A percentile compares a stretch with the other conserved stretches of the same genome.
Conservation (phyloP, 805 yeast genomes). For the Candida golubevii region DNA sequence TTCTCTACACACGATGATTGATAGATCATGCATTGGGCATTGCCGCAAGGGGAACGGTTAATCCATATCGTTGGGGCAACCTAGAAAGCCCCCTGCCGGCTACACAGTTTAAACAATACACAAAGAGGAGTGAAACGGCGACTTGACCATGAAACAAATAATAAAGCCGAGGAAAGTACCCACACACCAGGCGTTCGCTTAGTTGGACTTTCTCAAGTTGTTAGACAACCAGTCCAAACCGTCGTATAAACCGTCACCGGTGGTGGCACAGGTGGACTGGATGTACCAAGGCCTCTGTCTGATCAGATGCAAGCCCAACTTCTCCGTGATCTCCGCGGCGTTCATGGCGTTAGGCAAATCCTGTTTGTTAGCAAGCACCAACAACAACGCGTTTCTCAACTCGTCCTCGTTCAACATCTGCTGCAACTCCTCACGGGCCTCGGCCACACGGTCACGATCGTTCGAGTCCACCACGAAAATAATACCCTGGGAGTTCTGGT, state of each 20-base stretch:
- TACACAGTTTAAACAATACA: constrained; percentile 1
- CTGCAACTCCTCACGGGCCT: constrained; percentile 97
- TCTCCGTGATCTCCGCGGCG: constrained; percentile 97
- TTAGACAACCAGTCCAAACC: constrained; percentile 25
- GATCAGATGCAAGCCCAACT: constrained; percentile 92
- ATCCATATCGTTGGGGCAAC: too few relatives aligned
- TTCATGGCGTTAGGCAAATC: constrained; percentile 99
- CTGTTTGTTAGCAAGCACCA: constrained; percentile 97
- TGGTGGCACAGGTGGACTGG: constrained; percentile 98
- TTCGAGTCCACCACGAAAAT: constrained; percentile 96
- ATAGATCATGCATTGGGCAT: too few relatives aligned
- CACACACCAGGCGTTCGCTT: background rate
- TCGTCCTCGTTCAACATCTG: constrained; percentile 98
- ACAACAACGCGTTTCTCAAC: constrained; percentile 90
- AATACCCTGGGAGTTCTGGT: constrained; percentile 98
- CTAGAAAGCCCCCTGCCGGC: too few relatives aligned
- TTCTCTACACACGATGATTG: too few relatives aligned
- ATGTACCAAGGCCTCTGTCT: constrained; percentile 99
- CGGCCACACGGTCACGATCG: constrained; percentile 96
- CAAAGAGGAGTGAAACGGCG: too few relatives aligned
- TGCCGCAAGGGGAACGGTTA: too few relatives aligned
- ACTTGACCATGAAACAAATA: too few relatives aligned
- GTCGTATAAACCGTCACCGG: constrained; percentile 81
- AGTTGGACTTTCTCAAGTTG: constrained; percentile 21
- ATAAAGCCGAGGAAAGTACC: too few relatives aligned